A percentile compares a stretch with the other conserved stretches of the same genome.
These are phyloP conservation scores for Domatiomyces globalis DNA, from an alignment of 2,329 filamentous ascomycete species.

Conservation along the genomic window DNA sequence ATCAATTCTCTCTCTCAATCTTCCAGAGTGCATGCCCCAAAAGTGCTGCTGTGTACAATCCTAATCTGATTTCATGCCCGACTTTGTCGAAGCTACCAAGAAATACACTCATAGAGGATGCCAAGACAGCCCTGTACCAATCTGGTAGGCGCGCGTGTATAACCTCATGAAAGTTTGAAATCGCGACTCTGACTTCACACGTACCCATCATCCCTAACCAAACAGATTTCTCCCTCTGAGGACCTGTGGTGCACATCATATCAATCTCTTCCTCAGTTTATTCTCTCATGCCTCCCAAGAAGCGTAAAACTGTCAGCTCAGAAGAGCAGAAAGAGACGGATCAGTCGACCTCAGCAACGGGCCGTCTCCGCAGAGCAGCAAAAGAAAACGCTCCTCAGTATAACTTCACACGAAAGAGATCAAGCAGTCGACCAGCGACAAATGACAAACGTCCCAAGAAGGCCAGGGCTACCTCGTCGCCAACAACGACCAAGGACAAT, in stretches of 20 bases:
- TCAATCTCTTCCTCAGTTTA: not conserved
- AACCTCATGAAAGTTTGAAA: not conserved
- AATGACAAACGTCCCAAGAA: not conserved
- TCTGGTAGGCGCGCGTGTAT: no score
- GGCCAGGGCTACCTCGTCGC: not conserved
- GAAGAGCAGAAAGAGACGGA: not conserved
- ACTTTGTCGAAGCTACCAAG: no score
- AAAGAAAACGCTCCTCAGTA: not conserved
- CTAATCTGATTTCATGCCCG: no score
- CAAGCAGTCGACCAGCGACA: not conserved
- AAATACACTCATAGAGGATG: no score
- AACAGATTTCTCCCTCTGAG: not conserved
- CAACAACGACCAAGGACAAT: not conserved
- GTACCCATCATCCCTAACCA: not conserved
- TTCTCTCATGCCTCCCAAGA: conserved; percentile 6
- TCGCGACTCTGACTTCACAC: not conserved
- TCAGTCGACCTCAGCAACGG: not conserved
- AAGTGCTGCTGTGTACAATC: no score
- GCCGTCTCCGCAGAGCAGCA: not conserved
- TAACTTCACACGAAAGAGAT: not conserved
- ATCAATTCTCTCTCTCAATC: no score
- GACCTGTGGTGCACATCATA: not conserved
- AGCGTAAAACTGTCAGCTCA: conserved; percentile 7
- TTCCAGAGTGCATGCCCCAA: no score
- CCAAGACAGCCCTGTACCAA: no score